These are phyloP conservation scores for Eudorina sp. DNA, from an alignment of 139 green algal species.

Conservation along the genomic window DNA sequence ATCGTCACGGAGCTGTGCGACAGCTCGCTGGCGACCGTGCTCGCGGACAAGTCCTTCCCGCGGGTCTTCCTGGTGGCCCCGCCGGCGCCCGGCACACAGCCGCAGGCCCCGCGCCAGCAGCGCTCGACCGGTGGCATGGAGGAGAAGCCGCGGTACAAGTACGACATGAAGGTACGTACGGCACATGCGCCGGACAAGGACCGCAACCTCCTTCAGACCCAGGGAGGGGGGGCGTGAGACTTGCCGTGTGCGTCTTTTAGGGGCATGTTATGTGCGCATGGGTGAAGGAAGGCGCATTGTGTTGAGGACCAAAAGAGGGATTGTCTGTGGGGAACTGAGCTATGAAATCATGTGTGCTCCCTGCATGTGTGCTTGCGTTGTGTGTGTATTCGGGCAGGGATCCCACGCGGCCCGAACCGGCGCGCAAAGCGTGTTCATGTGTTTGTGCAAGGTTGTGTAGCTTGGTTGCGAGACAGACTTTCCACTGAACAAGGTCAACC, in stretches of 20 bases:
- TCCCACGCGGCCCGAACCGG: too few relatives aligned
- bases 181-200: too few relatives aligned
- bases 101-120: neutral
- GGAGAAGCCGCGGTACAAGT: neutral
- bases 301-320: too few relatives aligned
- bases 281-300: too few relatives aligned
- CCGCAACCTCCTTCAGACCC: neutral
- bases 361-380: too few relatives aligned
- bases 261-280: neutral
- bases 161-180: constrained; percentile 32
- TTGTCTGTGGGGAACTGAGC: too few relatives aligned
- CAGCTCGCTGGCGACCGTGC: neutral
- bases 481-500: too few relatives aligned
- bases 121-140: neutral
- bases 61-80: neutral
- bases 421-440: too few relatives aligned
- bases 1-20: constrained; percentile 30
- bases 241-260: neutral
- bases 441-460: too few relatives aligned
- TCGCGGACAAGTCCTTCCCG: neutral
- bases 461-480: too few relatives aligned
- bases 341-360: too few relatives aligned
- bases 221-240: neutral
- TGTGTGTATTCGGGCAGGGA: too few relatives aligned
- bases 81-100: neutral